phyloP scores from a whole-genome alignment of 2,329 filamentous ascomycete species.

The Arthroderma sp. region DNA sequence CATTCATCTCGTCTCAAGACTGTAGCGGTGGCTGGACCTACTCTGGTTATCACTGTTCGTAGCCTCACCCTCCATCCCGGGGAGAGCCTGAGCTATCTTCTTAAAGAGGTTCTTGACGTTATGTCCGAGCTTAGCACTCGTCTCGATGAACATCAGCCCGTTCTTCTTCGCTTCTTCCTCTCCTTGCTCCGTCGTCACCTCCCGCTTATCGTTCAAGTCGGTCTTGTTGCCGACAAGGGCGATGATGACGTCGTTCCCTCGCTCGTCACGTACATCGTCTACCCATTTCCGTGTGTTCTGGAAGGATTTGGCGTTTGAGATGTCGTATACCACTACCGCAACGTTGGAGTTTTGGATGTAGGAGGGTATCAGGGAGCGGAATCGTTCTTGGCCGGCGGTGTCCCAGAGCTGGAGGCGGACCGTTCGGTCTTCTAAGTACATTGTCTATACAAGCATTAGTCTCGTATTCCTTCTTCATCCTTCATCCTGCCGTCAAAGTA shows the following conservation, averaged over 20 bases:
- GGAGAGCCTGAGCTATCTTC: conserved; percentile 93
- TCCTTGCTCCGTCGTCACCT: conserved; percentile 90
- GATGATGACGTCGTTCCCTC: conserved; percentile 97
- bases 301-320: conserved; percentile 94
- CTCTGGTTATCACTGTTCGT: conserved; percentile 68
- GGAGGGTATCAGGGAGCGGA: conserved; percentile 90
- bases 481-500: neutral
- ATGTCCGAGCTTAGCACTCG: conserved; percentile 91
- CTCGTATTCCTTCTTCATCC: neutral
- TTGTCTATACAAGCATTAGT: conserved; percentile 52
- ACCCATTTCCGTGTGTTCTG: conserved; percentile 99
- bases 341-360: conserved; percentile 98
- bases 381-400: conserved; percentile 93
- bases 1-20: neutral
- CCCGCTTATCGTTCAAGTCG: conserved; percentile 93
- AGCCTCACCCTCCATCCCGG: conserved; percentile 90
- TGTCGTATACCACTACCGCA: conserved; percentile 97
- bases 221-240: conserved; percentile 99
- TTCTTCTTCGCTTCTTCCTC: conserved; percentile 98
- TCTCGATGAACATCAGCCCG: conserved; percentile 98
- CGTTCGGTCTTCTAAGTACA: conserved; percentile 98
- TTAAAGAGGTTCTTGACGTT: conserved; percentile 97
- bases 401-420: conserved; percentile 97
- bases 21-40: conserved; percentile 38
- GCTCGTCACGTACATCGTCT: conserved; percentile 90